Evolutionary conservation across 139 green algal genomes (phyloP).

Genomic region (Micromonas commoda): DNA sequence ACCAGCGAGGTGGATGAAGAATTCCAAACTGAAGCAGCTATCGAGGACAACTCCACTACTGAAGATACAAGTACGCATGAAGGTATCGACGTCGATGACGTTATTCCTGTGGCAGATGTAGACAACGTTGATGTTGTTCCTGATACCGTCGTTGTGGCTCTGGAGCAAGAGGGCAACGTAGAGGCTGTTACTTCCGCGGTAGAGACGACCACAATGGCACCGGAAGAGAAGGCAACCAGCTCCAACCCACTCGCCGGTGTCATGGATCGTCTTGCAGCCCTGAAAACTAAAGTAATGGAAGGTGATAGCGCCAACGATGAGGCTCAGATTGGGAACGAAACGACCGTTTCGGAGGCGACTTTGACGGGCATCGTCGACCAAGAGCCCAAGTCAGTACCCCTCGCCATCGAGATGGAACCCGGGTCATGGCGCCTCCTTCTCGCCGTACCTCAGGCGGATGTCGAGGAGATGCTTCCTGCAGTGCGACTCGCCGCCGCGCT

Average conservation of each 20-base stretch:
- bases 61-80: too few species aligned
- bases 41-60: too few species aligned
- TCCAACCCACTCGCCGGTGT: neutral
- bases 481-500: conserved; percentile 59
- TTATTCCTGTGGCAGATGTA: too few species aligned
- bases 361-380: neutral
- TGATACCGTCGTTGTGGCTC: too few species aligned
- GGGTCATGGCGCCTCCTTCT: conserved; percentile 41
- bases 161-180: too few species aligned
- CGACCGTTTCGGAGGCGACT: neutral
- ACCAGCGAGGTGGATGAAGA: too few species aligned
- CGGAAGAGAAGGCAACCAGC: neutral
- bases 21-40: too few species aligned
- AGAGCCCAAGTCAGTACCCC: neutral
- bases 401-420: neutral
- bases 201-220: too few species aligned
- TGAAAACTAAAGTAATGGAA: neutral
- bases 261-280: neutral
- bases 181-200: too few species aligned
- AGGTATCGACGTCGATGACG: too few species aligned
- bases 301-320: neutral
- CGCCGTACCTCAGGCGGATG: conserved; percentile 59
- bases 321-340: neutral
- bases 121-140: too few species aligned
- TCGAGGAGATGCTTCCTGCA: conserved; percentile 82